Conservation (phyloP, 2,329 filamentous ascomycete species). For the Talaromyces sp. region DNA sequence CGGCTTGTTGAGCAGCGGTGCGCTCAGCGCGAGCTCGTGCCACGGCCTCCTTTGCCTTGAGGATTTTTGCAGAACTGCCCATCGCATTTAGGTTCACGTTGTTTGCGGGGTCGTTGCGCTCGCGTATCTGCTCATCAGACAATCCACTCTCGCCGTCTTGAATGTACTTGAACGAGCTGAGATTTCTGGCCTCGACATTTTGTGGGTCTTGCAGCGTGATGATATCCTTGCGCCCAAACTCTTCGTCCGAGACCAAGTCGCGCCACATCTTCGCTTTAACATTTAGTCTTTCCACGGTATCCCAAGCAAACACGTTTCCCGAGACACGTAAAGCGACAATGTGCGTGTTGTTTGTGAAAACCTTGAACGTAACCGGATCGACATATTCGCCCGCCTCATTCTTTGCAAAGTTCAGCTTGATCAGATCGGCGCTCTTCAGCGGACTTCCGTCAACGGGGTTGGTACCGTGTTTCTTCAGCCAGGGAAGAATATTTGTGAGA, state of each 20-base stretch:
- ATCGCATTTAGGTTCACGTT: constrained; percentile 75
- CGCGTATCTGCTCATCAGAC: constrained; percentile 65
- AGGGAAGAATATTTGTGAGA: constrained; percentile 85
- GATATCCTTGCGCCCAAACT: constrained; percentile 85
- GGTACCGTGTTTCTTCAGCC: constrained; percentile 89
- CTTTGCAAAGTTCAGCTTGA: constrained; percentile 85
- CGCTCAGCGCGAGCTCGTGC: constrained; percentile 78
- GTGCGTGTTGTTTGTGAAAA: constrained; percentile 96
- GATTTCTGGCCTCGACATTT: constrained; percentile 74
- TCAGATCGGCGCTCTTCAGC: constrained; percentile 74
- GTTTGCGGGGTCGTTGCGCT: constrained; percentile 52
- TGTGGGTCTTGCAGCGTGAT: constrained; percentile 96
- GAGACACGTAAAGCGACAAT: constrained; percentile 82
- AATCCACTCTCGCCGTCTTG: constrained; percentile 70
- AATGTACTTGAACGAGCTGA: constrained; percentile 84
- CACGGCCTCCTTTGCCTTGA: constrained; percentile 90
- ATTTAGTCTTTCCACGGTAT: constrained; percentile 91
- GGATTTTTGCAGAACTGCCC: constrained; percentile 74
- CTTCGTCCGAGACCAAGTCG: constrained; percentile 80
- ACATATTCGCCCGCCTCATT: constrained; percentile 90
- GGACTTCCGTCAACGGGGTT: constrained; percentile 83
- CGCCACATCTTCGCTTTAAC: constrained; percentile 95
- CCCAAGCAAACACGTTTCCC: constrained; percentile 94
- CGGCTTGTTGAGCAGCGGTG: constrained; percentile 39
- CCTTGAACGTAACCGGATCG: constrained; percentile 95